Evolutionary conservation across 345 rosid species (phyloP).

Genomic region (Salix purpurea): DNA sequence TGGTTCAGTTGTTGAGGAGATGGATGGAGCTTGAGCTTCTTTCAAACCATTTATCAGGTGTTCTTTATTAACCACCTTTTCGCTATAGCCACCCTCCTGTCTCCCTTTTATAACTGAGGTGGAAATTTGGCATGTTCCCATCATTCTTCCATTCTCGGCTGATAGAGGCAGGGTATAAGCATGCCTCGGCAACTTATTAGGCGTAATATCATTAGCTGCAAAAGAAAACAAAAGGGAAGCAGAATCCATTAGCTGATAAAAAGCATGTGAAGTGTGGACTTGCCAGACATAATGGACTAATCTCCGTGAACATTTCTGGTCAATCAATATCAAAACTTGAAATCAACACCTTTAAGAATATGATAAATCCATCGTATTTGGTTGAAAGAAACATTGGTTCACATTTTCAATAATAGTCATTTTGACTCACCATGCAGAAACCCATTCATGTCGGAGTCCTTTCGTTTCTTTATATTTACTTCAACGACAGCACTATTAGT

Average conservation of each 20-base stretch:
- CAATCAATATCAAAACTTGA: neutral
- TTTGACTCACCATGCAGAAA: slow-evolving; percentile 31
- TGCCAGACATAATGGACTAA: neutral
- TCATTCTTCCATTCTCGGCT: slow-evolving; percentile 18
- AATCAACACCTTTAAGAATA: neutral
- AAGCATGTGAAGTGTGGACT: neutral
- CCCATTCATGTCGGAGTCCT: slow-evolving; percentile 25
- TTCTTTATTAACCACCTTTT: neutral
- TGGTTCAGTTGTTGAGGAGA: neutral
- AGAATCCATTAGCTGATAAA: neutral
- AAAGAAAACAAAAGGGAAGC: slow-evolving; percentile 4
- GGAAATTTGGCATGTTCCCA: slow-evolving; percentile 13
- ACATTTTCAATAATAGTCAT: neutral
- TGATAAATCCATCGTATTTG: neutral
- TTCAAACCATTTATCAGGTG: slow-evolving; percentile 15
- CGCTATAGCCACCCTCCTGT: slow-evolving; percentile 7
- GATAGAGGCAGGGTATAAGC: neutral
- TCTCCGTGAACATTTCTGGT: neutral
- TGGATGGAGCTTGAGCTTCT: neutral
- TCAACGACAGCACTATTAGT: slow-evolving; percentile 5
- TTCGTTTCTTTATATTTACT: slow-evolving; percentile 22
- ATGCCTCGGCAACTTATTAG: slow-evolving; percentile 9
- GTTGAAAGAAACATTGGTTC: neutral
- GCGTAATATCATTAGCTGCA: slow-evolving; percentile 15
- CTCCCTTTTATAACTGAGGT: neutral